Percentiles rank a stretch among this genome's conserved stretches.
Evolutionary conservation across 2,329 filamentous ascomycete species (phyloP).

Genomic region (Chaetoscypha palmicola): DNA sequence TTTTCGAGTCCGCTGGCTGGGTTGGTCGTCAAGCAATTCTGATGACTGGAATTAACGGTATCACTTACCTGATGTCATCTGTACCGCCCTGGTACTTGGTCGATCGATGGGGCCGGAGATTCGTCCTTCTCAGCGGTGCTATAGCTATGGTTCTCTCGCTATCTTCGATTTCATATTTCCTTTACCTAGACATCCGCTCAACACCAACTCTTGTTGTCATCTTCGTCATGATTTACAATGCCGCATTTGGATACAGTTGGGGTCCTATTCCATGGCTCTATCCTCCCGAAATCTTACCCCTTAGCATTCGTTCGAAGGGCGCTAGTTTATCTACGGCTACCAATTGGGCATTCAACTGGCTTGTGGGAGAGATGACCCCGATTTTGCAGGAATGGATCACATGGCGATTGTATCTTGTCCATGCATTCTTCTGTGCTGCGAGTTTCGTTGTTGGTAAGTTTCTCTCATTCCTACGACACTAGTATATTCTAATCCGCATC

Average conservation of each 20-base stretch:
- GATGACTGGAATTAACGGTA: constrained; percentile 94
- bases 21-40: constrained; percentile 80
- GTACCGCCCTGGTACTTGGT: constrained; percentile 97
- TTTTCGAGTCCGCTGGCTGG: constrained; percentile 98
- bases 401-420: constrained; percentile 90
- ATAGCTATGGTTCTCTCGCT: constrained; percentile 83
- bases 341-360: constrained; percentile 98
- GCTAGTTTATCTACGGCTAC: constrained; percentile 92
- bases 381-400: constrained; percentile 85
- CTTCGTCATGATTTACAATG: constrained; percentile 98
- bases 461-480: background rate
- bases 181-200: constrained; percentile 71
- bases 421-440: constrained; percentile 92
- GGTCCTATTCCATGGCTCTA: constrained; percentile 98
- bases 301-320: constrained; percentile 95
- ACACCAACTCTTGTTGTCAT: constrained; percentile 83
- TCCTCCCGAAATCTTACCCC: constrained; percentile 93
- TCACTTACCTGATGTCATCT: constrained; percentile 85
- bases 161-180: constrained; percentile 89
- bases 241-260: constrained; percentile 95
- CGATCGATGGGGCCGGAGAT: constrained; percentile 81
- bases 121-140: constrained; percentile 84
- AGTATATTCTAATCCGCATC: background rate
- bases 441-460: constrained; percentile 92
- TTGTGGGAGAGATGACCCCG: constrained; percentile 92